Percentiles rank a stretch among this genome's conserved stretches.
These are phyloP conservation scores for Aureobasidium musti DNA, from an alignment of 2,329 filamentous ascomycete genomes.

Conservation along the genomic window DNA sequence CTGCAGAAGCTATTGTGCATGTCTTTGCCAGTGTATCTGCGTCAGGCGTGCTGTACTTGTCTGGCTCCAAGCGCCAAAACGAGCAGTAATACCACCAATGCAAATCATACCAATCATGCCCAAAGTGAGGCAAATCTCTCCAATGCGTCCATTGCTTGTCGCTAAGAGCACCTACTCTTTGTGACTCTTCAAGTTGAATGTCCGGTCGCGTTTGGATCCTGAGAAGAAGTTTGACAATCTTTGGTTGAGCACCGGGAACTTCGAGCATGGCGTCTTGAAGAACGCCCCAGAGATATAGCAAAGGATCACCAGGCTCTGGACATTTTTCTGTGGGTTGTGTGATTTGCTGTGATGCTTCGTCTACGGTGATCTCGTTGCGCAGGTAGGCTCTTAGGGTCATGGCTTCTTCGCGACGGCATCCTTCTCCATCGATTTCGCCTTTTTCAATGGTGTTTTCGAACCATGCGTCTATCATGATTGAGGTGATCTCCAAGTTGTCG, in stretches of 20 bases:
- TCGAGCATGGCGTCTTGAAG: background rate
- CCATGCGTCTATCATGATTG: background rate
- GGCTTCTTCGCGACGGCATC: background rate
- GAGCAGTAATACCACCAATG: background rate
- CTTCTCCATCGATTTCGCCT: background rate
- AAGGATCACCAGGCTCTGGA: background rate
- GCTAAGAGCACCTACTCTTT: background rate
- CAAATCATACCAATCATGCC: background rate
- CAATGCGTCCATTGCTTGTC: background rate
- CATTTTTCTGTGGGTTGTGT: background rate
- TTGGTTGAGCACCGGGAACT: background rate
- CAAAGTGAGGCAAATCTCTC: background rate
- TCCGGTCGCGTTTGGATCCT: background rate
- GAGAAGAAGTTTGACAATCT: background rate
- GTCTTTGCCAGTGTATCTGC: background rate
- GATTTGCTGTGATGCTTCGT: background rate
- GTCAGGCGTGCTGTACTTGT: too few species aligned
- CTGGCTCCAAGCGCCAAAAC: background rate
- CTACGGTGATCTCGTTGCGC: background rate
- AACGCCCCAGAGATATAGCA: background rate
- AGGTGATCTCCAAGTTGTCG: too few species aligned
- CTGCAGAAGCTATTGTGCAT: background rate
- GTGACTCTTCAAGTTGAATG: too few species aligned
- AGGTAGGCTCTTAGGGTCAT: background rate
- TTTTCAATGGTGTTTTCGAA: background rate